Base-by-base conservation (phyloP, 495 filamentous ascomycete genomes). In the Rhypophila decipiens region DNA sequence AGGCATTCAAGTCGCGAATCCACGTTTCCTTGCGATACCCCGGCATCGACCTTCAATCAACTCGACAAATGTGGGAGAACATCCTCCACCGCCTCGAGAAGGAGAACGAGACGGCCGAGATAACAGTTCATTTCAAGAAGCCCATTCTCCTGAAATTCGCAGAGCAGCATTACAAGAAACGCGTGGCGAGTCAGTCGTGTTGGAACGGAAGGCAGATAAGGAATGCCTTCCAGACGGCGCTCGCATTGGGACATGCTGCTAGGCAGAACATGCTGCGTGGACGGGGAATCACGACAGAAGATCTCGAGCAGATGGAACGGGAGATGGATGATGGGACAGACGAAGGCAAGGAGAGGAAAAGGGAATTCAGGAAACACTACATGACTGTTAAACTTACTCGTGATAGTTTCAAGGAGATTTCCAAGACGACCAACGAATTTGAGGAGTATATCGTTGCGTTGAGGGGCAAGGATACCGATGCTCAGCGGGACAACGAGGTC, bases 1-100 rank as follows among this genome's bases (percentile, higher is more conserved):
- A 76, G 43, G 77, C 77, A 12, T 72, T 79, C 55, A 67, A 71
- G 49, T 73, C 69, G 0, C 66, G 77, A 1, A 75, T 79, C 40
- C 73, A 79, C 46, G 47, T 76, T 13, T 53, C 61, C 9, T 64
- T 80, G 0, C 62, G 70, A 34, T 80, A 74, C 56, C 51, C 61
- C 0, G 48, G 54, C n/a, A 52, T 74, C 35, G 42, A 53, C 20
- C 46, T 46, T 8, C 9, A 11, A 11, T 49, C 47, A 18, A 53
- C 46, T 13, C 17, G 40, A 19, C 22, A 38, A 12, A 44, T 52
- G n/a, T 52, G 46, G 49, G 34, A 20, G 4, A 52, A 46, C 29
- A 49, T 46, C 19, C 23, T 56, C 7, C 15, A 42, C 19, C 39
- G 36, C 2, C 15, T 54, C 8, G 50, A 22, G 5, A 12, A 20